Base-by-base conservation (phyloP, 1,284 basidiomycete genomes). In the Earliella scabrosa region DNA sequence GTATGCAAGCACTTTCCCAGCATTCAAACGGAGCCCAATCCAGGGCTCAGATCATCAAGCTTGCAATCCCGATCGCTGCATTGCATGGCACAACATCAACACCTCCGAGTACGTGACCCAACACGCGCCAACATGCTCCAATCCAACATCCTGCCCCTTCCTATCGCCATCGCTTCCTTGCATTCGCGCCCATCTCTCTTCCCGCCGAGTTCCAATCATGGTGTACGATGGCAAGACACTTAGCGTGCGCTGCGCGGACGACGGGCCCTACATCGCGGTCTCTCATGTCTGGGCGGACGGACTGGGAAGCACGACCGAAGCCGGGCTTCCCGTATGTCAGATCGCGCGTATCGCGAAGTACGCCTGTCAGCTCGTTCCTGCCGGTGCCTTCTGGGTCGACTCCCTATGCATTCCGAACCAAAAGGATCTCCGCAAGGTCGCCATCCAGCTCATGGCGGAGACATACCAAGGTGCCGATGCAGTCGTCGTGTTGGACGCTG, bases 231-330 rank as follows among this genome's bases (percentile, higher is more conserved):
- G 44, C 5, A 9, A 36, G 3, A 8, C 7, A 9, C 38, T 40
- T n/a, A 23, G 6, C 6, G 38, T 40, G 6, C 38, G 38, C n/a
- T 21, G 13, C 20, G 38, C 38, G 6, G 38, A 16, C 7, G 38
- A 40, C 18, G 38, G 38, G n/a, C 38, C 38, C 6, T 63, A 61
- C 35, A 44, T 63, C 29, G 56, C 59, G n/a, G 55, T 63, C 29
- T 63, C 59, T 2, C 62, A 64, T 44, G 62, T 64, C 3, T 64
- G 62, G 62, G 53, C 59, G 0, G 59, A 64, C 21, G 62, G 62
- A 1, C 49, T 64, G 18, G 62, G 62, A 23, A 64, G 62, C 39
- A 55, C 57, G 7, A 55, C 62, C 3, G 62, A 59, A 20, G 43
- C 36, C 8, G 62, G 62, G 7, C 54, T 64, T 0, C 59, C 62